A percentile compares a stretch with the other conserved stretches of the same genome.
Conservation (phyloP, 306 rosid species). For the peach (Prunus persica) region Prunus_persica_NCBIv2 NC_034016.1:782001-782500, state of each 20-base stretch:
- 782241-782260: not conserved
- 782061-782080: not conserved
- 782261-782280: not conserved
- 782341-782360: not conserved
- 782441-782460: slow-evolving; percentile 86
- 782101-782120: not conserved
- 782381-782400: slow-evolving; percentile 91
- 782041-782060: not conserved
- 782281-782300: not conserved
- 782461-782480: slow-evolving; percentile 95
- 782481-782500: slow-evolving; percentile 96
- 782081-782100: too few relatives aligned
- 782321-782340: too few relatives aligned
- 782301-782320: not conserved
- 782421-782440: slow-evolving; percentile 83
- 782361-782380: not conserved
- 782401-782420: slow-evolving; percentile 95
- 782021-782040: not conserved
- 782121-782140: not conserved
- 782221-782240: not conserved
- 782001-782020: slow-evolving; percentile 2
- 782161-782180: not conserved
- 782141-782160: not conserved
- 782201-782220: not conserved
- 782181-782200: not conserved